A percentile compares a stretch with the other conserved stretches of the same genome.
These are phyloP conservation scores for Ogataea thermomethanolica DNA, from an alignment of 805 yeast genomes.

Conservation along the genomic window DNA sequence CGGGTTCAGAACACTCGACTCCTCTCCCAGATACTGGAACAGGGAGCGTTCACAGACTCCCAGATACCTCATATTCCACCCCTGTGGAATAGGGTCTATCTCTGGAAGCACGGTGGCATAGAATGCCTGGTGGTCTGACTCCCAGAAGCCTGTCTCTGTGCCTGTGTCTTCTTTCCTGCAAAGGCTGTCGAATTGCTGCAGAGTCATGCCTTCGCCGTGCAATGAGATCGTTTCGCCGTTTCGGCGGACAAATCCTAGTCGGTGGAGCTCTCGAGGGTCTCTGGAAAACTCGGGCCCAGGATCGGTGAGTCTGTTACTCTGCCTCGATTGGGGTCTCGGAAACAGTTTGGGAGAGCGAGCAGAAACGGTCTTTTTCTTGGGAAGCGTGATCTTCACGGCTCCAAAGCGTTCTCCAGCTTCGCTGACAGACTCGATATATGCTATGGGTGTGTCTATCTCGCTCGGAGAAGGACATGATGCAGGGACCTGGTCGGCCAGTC, in stretches of 20 bases:
- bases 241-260: too few species aligned
- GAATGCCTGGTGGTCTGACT: conserved; percentile 34
- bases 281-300: too few species aligned
- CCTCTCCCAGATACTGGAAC: conserved; percentile 43
- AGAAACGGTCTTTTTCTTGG: conserved; percentile 25
- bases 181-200: conserved; percentile 58
- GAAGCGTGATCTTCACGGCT: conserved; percentile 72
- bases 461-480: conserved; percentile 49
- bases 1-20: conserved; percentile 40
- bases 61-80: conserved; percentile 60
- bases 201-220: conserved; percentile 1
- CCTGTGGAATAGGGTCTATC: conserved; percentile 24
- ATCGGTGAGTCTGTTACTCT: too few species aligned
- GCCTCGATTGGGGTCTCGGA: too few species aligned
- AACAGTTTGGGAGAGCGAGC: too few species aligned
- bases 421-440: conserved; percentile 53
- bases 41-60: conserved; percentile 49
- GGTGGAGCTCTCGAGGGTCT: too few species aligned
- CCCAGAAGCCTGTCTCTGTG: conserved; percentile 43
- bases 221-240: too few species aligned
- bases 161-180: conserved; percentile 37
- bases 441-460: conserved; percentile 62
- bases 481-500: conserved; percentile 40
- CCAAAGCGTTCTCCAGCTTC: conserved; percentile 60
- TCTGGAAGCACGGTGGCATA: conserved; percentile 23